Evolutionary conservation across 805 yeast genomes (phyloP).

Genomic region (Wickerhamomyces canadensis): DNA sequence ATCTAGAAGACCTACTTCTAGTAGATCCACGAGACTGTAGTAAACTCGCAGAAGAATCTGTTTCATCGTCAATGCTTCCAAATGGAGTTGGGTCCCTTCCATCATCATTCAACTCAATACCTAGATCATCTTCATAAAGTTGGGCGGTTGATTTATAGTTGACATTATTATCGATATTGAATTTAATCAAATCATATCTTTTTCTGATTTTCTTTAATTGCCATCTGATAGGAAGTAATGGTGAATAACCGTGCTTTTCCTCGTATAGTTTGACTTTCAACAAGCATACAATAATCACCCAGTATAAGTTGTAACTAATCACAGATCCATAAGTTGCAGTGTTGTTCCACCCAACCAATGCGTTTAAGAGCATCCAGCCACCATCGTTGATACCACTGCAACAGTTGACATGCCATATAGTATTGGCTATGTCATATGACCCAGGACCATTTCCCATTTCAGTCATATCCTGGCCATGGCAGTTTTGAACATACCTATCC

Average conservation of each 20-base stretch:
- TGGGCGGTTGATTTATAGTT: constrained; percentile 18
- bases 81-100: constrained; percentile 13
- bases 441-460: constrained; percentile 94
- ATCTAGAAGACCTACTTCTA: constrained; percentile 7
- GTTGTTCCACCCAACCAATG: constrained; percentile 90
- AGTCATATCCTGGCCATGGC: constrained; percentile 77
- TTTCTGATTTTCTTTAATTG: constrained; percentile 50
- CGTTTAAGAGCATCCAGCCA: constrained; percentile 87
- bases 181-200: constrained; percentile 29
- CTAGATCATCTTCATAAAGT: constrained; percentile 4
- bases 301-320: constrained; percentile 62
- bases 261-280: constrained; percentile 44
- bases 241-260: constrained; percentile 55
- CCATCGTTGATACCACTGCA: constrained; percentile 91
- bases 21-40: constrained; percentile 7
- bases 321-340: constrained; percentile 91
- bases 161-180: constrained; percentile 28
- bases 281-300: constrained; percentile 49
- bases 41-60: constrained; percentile 17
- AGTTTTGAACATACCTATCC: constrained; percentile 63
- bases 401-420: constrained; percentile 94
- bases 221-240: constrained; percentile 56
- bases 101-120: constrained; percentile 8
- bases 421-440: constrained; percentile 69
- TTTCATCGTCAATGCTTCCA: constrained; percentile 11